phyloP scores from a whole-genome alignment of 805 yeast species.

The Yarrowia osloensis region DNA sequence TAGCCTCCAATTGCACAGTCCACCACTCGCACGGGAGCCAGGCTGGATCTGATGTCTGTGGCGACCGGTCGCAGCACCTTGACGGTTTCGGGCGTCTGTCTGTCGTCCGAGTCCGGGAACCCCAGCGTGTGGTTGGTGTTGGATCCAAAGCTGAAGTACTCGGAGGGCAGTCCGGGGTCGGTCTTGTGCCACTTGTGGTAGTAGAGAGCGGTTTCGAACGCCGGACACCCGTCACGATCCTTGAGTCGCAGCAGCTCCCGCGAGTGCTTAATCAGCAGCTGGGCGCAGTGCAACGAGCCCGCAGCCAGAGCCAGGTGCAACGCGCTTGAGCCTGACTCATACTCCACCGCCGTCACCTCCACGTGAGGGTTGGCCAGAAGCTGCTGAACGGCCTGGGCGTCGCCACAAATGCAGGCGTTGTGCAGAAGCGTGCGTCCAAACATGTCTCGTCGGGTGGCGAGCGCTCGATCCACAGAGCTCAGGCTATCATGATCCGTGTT shows the following conservation, averaged over 20 bases:
- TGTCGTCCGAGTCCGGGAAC: constrained; percentile 60
- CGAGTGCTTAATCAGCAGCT: constrained; percentile 45
- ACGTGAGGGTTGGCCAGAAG: constrained; percentile 53
- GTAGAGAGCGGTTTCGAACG: constrained; percentile 56
- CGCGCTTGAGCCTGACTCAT: constrained; percentile 80
- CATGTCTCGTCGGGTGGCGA: constrained; percentile 53
- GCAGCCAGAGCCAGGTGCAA: constrained; percentile 68
- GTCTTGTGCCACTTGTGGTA: constrained; percentile 16
- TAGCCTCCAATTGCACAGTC: constrained; percentile 59
- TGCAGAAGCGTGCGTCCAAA: constrained; percentile 58
- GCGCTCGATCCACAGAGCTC: constrained; percentile 42
- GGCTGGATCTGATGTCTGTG: not conserved
- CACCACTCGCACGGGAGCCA: constrained; percentile 44
- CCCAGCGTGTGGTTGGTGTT: constrained; percentile 66
- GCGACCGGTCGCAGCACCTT: constrained; percentile 37
- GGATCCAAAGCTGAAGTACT: constrained; percentile 60
- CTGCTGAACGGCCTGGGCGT: constrained; percentile 42
- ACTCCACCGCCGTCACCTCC: constrained; percentile 55
- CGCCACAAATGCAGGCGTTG: constrained; percentile 41
- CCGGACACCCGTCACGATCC: constrained; percentile 72
- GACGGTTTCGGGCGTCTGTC: constrained; percentile 50
- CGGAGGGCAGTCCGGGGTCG: constrained; percentile 24
- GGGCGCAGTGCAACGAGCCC: constrained; percentile 59
- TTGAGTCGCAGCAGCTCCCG: constrained; percentile 52
- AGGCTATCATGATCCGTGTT: constrained; percentile 14